phyloP scores from a whole-genome alignment of 352 stramenopile genomes.

The Phytophthora ohioensis region DNA sequence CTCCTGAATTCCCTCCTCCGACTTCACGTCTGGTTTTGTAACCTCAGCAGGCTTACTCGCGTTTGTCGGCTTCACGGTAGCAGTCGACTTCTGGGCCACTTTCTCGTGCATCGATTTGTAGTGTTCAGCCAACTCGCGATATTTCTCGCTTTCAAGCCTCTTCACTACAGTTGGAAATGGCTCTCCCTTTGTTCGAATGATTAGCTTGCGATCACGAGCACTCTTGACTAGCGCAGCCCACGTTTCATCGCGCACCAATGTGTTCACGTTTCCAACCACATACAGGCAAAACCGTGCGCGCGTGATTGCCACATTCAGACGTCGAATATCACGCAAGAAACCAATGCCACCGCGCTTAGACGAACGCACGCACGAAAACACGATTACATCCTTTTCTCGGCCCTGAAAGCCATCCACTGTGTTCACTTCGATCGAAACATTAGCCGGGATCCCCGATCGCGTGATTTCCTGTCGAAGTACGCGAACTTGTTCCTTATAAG shows the following conservation, averaged over 20 bases:
- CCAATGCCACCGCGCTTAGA: conserved; percentile 84
- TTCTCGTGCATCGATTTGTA: conserved; percentile 83
- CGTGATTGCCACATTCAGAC: conserved; percentile 92
- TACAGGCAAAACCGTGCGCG: conserved; percentile 90
- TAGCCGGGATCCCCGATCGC: conserved; percentile 54
- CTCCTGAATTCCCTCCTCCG: neutral
- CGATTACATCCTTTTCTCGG: conserved; percentile 98
- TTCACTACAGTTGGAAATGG: conserved; percentile 54
- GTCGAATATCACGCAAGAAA: conserved; percentile 91
- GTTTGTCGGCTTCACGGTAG: conserved; percentile 23
- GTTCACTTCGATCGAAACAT: conserved; percentile 93
- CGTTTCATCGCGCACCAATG: conserved; percentile 78
- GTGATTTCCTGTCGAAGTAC: conserved; percentile 76
- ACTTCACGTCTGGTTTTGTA: conserved; percentile 15
- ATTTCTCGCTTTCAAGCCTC: conserved; percentile 53
- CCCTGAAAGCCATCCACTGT: conserved; percentile 99
- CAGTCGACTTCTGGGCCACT: conserved; percentile 44
- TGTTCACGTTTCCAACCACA: conserved; percentile 84
- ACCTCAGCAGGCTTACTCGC: conserved; percentile 5
- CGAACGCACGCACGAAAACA: conserved; percentile 96
- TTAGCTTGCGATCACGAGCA: conserved; percentile 67
- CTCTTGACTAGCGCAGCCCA: conserved; percentile 84
- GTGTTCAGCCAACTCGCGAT: conserved; percentile 51
- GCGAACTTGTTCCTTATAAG: conserved; percentile 97
- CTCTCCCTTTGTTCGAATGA: conserved; percentile 61